These are phyloP conservation scores for Wickerhamomyces tratensis DNA, from an alignment of 805 yeast genomes.

Conservation along the genomic window DNA sequence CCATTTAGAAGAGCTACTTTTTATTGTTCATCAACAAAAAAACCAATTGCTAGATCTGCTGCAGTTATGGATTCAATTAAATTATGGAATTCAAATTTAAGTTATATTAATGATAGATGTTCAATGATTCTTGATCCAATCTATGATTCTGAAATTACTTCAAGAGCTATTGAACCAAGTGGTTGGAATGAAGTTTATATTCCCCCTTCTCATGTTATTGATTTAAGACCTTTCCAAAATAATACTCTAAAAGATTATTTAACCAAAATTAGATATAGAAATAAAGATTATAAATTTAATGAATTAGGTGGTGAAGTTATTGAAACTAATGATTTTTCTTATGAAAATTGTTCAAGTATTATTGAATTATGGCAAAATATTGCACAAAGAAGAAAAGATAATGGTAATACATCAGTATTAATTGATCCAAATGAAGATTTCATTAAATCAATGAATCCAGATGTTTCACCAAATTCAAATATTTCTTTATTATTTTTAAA, in stretches of 20 bases:
- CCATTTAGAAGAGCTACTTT: conserved; percentile 32
- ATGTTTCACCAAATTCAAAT: conserved; percentile 13
- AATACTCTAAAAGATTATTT: conserved; percentile 25
- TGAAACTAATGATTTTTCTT: conserved; percentile 23
- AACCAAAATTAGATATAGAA: conserved; percentile 31
- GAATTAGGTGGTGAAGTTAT: conserved; percentile 25
- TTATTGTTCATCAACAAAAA: conserved; percentile 26
- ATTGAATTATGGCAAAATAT: conserved; percentile 29
- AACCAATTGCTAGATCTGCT: conserved; percentile 31
- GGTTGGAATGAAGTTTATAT: conserved; percentile 28
- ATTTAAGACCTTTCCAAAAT: conserved; percentile 25
- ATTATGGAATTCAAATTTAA: conserved; percentile 23
- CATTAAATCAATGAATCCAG: conserved; percentile 20
- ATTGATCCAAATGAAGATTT: conserved; percentile 24
- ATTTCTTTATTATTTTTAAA: conserved; percentile 27
- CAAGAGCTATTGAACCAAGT: conserved; percentile 23
- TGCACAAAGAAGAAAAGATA: conserved; percentile 26
- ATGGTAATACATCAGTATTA: conserved; percentile 28
- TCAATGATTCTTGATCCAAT: conserved; percentile 29
- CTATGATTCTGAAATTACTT: conserved; percentile 23
- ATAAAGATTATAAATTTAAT: conserved; percentile 24
- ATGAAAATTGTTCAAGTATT: conserved; percentile 21
- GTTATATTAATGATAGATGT: conserved; percentile 18
- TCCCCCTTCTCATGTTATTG: conserved; percentile 31
- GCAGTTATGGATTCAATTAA: conserved; percentile 28